These are phyloP conservation scores for Odonthalia washingtoniensis DNA, from an alignment of 31 red algal genomes.

Conservation along the genomic window DNA sequence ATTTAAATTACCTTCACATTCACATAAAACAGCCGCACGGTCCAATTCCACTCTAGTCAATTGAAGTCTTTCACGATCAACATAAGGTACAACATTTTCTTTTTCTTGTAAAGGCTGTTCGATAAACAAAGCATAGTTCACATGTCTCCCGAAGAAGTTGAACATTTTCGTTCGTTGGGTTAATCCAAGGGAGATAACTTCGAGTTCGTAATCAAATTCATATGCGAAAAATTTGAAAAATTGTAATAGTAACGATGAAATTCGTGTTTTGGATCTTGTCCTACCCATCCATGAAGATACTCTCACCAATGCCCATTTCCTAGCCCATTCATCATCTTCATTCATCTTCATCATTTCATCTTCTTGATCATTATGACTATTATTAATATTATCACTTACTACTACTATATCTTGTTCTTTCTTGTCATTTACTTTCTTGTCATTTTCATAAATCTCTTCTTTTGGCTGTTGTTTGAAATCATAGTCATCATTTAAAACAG, in stretches of 20 bases:
- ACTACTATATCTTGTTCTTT: neutral
- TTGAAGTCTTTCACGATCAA: neutral
- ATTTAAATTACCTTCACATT: neutral
- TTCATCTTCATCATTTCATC: neutral
- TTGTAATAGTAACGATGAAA: slow-evolving; percentile 14
- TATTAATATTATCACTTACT: too few relatives aligned
- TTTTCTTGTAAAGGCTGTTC: slow-evolving; percentile 54
- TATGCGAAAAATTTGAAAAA: slow-evolving; percentile 57
- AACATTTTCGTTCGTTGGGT: neutral
- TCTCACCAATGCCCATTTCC: neutral
- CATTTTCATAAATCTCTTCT: slow-evolving; percentile 36
- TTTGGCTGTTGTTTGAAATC: too few relatives aligned
- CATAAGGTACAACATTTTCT: slow-evolving; percentile 55
- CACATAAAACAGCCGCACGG: neutral
- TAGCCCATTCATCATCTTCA: too few relatives aligned
- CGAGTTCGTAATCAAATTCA: slow-evolving; percentile 37
- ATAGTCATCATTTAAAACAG: too few relatives aligned
- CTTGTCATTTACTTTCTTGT: neutral
- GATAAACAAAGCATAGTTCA: slow-evolving; percentile 49
- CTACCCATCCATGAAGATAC: neutral
- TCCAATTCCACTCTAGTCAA: slow-evolving; percentile 30
- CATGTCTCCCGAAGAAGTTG: neutral
- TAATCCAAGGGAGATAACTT: slow-evolving; percentile 48
- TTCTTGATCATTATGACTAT: neutral
- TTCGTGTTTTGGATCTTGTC: neutral